Evolutionary conservation across 169 alveolate species (phyloP), one percentile per base, ranked within the genome.

Genomic region (Cryptosporidium meleagridis): DNA sequence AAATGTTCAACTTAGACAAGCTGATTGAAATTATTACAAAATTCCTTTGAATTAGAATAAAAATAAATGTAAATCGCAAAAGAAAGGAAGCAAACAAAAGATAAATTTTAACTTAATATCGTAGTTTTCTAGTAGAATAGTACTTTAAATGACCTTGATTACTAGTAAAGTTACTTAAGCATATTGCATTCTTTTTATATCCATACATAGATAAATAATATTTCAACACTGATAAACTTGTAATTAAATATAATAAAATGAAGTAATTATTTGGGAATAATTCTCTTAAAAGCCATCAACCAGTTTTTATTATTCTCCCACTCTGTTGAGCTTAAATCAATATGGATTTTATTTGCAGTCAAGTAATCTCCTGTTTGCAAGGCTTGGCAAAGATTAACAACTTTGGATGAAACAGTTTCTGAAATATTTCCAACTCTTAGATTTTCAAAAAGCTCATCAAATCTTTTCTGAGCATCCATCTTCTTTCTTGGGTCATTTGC

Each of bases 301-400:
- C 97, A 95, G 75, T 93, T 67, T 71, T 95, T 95, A 91, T 95
- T 95, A 44, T 75, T 85, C 52, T 94, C 94, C 97, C 97, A 95
- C 29, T 93, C 87, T 14, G 92, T 95, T 41, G 96, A 86, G 70
- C 95, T 94, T 84, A 95, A 84, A 18, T 93, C 94, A 33, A 92
- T 84, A 35, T 94, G 91, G 39, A 93, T 91, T 58, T 92, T 92
- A 87, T 94, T 93, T n/a, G 97, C 92, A 84, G 93, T 93, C 44
- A 84, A 85, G 48, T 70, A 71, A 59, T 95, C 97, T 29, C 93
- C 95, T 23, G 94, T 85, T 41, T 91, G 91, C 45, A 95, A 55
- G 9, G 94, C 94, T 37, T 93, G 93, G 39, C 94, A 92, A 69
- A 95, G 84, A 53, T 69, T 91, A 45, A 94, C 85, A 14, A 95